These are phyloP conservation scores for Uncinocarpus reesii DNA, from an alignment of 2,329 filamentous ascomycete genomes.

Conservation along the genomic window DNA sequence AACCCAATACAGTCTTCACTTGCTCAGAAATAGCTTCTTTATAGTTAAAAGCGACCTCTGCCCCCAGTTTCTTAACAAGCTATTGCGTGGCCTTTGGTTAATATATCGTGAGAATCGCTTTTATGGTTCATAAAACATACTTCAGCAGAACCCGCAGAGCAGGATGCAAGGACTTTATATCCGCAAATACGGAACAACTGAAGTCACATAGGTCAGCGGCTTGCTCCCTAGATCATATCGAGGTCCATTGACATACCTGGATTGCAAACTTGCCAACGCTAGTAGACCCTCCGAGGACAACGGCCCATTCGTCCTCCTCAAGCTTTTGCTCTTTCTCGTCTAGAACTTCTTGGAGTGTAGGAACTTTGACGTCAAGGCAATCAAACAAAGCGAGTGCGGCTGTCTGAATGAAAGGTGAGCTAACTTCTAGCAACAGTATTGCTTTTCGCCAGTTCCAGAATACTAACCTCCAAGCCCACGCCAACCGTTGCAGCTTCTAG, in stretches of 20 bases:
- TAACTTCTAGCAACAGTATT: neutral
- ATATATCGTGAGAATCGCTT: neutral
- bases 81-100: slow-evolving; percentile 6
- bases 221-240: neutral
- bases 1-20: slow-evolving; percentile 20
- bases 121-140: slow-evolving; percentile 14
- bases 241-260: slow-evolving; percentile 10
- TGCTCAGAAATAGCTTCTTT: slow-evolving; percentile 23
- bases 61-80: slow-evolving; percentile 24
- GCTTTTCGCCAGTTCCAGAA: slow-evolving; percentile 9
- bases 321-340: slow-evolving; percentile 13
- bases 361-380: slow-evolving; percentile 20
- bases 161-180: slow-evolving; percentile 27
- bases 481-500: slow-evolving; percentile 26
- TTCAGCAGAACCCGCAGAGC: slow-evolving; percentile 23
- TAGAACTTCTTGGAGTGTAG: slow-evolving; percentile 17
- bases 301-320: slow-evolving; percentile 22
- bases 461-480: slow-evolving; percentile 21
- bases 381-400: slow-evolving; percentile 21
- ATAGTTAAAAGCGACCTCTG: slow-evolving; percentile 25
- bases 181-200: slow-evolving; percentile 24
- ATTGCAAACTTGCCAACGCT: slow-evolving; percentile 27
- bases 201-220: neutral
- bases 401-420: slow-evolving; percentile 16
- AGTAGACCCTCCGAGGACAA: slow-evolving; percentile 28